phyloP scores from a whole-genome alignment of 768 basidiomycete genomes.

The Calocybe indica region DNA sequence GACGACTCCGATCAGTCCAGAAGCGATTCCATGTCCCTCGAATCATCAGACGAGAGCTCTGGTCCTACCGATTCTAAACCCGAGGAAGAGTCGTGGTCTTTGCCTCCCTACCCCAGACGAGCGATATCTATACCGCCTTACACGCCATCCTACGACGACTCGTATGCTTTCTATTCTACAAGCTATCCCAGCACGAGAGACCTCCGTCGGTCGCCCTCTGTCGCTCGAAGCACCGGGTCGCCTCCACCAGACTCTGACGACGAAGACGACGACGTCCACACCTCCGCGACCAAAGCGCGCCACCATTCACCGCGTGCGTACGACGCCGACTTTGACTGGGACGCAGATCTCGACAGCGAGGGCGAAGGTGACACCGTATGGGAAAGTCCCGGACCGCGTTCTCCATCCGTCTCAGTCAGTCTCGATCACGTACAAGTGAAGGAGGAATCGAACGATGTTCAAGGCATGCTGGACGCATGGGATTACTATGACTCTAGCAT shows the following conservation, averaged over 20 bases:
- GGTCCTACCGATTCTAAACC: constrained; percentile 14
- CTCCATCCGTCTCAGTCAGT: constrained; percentile 49
- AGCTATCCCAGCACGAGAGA: constrained; percentile 16
- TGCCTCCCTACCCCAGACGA: constrained; percentile 52
- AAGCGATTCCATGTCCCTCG: constrained; percentile 39
- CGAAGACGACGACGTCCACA: constrained; percentile 46
- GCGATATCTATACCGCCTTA: constrained; percentile 54
- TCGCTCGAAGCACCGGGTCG: constrained; percentile 51
- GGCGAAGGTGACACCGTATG: constrained; percentile 54
- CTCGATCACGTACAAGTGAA: constrained; percentile 39
- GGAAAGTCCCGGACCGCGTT: constrained; percentile 61
- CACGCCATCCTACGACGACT: constrained; percentile 37
- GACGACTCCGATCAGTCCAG: constrained; percentile 27
- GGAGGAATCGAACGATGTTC: constrained; percentile 56
- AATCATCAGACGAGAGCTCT: constrained; percentile 33
- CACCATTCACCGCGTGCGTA: constrained; percentile 14
- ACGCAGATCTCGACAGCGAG: constrained; percentile 46
- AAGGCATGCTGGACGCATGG: constrained; percentile 65
- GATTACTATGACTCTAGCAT: constrained; percentile 50
- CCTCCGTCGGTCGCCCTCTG: constrained; percentile 53
- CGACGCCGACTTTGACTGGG: constrained; percentile 34
- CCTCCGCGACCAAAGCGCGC: constrained; percentile 35
- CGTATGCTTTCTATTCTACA: constrained; percentile 23
- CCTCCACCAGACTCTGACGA: constrained; percentile 71
- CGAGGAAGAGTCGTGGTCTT: constrained; percentile 40